A percentile compares a stretch with the other conserved stretches of the same genome.
phyloP scores from a whole-genome alignment of 2,329 filamentous ascomycete species.

The Stachybotrys chlorohalonatus region DNA sequence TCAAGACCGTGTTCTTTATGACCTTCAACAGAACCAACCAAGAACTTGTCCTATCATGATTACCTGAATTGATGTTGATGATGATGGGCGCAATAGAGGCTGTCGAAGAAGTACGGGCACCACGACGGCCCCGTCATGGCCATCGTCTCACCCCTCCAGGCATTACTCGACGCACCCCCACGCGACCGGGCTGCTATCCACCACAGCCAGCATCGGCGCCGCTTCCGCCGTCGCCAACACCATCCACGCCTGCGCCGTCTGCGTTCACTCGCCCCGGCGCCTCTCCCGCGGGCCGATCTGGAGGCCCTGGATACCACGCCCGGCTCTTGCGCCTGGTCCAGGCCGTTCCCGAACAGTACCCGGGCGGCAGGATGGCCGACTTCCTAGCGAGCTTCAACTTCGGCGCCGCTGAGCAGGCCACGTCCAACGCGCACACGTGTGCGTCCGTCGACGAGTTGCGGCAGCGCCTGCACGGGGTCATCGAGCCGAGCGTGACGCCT shows the following conservation, averaged over 20 bases:
- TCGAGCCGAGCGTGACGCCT: conserved; percentile 33
- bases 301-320: conserved; percentile 3
- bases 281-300: not conserved
- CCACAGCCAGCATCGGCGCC: too few relatives aligned
- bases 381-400: conserved; percentile 28
- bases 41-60: too few relatives aligned
- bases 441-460: conserved; percentile 35
- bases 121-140: too few relatives aligned
- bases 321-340: conserved; percentile 9
- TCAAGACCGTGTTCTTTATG: too few relatives aligned
- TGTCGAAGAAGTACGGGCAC: too few relatives aligned
- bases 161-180: too few relatives aligned
- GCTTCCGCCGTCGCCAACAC: conserved; percentile 3
- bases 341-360: conserved; percentile 1
- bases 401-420: conserved; percentile 11
- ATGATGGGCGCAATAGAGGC: too few relatives aligned
- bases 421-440: conserved; percentile 15
- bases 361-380: conserved; percentile 21
- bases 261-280: too few relatives aligned
- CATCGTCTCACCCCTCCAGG: too few relatives aligned
- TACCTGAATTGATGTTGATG: too few relatives aligned
- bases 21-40: too few relatives aligned
- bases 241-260: not conserved
- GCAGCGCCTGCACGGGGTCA: conserved; percentile 28
- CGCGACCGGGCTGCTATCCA: too few relatives aligned